phyloP scores from a whole-genome alignment of 176 grass and related monocot genomes.

The Cenchrus purpureus region DNA sequence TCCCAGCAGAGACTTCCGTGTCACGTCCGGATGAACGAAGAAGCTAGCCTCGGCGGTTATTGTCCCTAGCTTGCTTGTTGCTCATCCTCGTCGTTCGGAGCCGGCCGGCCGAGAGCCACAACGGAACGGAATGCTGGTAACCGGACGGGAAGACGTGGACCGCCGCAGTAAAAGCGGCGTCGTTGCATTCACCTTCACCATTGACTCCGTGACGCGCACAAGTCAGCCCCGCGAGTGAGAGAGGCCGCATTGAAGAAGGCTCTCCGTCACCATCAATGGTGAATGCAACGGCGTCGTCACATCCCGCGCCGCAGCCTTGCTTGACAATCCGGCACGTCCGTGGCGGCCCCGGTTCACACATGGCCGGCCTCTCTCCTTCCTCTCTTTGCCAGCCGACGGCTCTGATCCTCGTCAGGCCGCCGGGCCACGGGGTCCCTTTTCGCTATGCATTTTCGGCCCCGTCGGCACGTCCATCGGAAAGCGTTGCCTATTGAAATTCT shows the following conservation, averaged over 20 bases:
- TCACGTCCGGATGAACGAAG: not conserved
- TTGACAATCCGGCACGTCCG: constrained; percentile 17
- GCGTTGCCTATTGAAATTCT: constrained; percentile 25
- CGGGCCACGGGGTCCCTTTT: not conserved
- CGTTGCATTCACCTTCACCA: constrained; percentile 11
- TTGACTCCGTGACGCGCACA: constrained; percentile 24
- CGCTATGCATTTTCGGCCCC: not conserved
- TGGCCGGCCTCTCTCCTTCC: too few relatives aligned
- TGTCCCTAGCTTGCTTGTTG: too few relatives aligned
- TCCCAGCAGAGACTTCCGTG: not conserved
- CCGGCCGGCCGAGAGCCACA: not conserved
- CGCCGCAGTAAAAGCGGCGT: not conserved
- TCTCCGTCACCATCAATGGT: not conserved
- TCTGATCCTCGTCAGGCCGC: not conserved
- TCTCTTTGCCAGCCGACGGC: not conserved
- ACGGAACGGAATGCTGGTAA: not conserved
- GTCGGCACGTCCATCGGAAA: not conserved
- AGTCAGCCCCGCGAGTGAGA: not conserved
- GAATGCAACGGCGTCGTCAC: not conserved
- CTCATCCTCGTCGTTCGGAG: not conserved
- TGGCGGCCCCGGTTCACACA: constrained; percentile 34
- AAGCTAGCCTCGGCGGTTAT: not conserved
- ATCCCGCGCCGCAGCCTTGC: constrained; percentile 12
- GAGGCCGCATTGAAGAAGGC: not conserved
- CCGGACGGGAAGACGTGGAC: not conserved